Percentiles rank a stretch among this genome's conserved stretches.
Conservation (phyloP, 768 basidiomycete species). For the Mrakia blollopis region DNA sequence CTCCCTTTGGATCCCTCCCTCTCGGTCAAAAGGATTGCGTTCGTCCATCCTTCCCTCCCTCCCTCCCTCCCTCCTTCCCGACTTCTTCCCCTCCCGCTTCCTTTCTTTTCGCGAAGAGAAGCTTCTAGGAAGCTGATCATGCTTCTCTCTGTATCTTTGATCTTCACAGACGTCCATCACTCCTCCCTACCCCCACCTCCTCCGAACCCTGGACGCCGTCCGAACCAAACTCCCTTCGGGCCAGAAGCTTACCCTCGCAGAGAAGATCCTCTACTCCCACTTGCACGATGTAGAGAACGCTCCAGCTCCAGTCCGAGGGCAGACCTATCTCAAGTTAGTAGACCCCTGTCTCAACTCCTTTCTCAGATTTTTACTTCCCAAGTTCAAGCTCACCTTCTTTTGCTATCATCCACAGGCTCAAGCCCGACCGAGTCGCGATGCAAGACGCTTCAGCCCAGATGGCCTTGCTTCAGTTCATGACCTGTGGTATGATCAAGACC, state of each 20-base stretch:
- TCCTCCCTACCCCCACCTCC: constrained; percentile 71
- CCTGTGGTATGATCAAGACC: constrained; percentile 74
- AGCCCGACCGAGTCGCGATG: constrained; percentile 93
- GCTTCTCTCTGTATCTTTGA: too few species aligned
- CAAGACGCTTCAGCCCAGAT: constrained; percentile 58
- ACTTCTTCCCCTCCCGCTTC: not conserved
- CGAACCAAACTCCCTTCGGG: constrained; percentile 59
- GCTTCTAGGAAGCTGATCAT: not conserved
- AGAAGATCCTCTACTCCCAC: constrained; percentile 96
- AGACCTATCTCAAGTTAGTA: constrained; percentile 69
- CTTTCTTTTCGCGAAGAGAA: not conserved
- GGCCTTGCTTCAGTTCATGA: constrained; percentile 91
- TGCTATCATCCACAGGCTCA: constrained; percentile 47
- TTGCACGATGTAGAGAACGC: constrained; percentile 68
- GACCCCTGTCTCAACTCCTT: not conserved
- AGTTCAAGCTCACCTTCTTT: not conserved
- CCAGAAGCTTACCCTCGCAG: constrained; percentile 83
- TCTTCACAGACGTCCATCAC: constrained; percentile 56
- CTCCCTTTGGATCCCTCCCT: not conserved
- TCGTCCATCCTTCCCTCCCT: not conserved
- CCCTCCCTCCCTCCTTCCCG: not conserved
- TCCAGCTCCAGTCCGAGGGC: constrained; percentile 61
- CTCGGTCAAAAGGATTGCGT: constrained; percentile 32
- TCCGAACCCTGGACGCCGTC: constrained; percentile 65
- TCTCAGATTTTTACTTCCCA: too few species aligned